Evolutionary conservation across 2,329 filamentous ascomycete genomes (phyloP).

Genomic region (Leptographium flavum): DNA sequence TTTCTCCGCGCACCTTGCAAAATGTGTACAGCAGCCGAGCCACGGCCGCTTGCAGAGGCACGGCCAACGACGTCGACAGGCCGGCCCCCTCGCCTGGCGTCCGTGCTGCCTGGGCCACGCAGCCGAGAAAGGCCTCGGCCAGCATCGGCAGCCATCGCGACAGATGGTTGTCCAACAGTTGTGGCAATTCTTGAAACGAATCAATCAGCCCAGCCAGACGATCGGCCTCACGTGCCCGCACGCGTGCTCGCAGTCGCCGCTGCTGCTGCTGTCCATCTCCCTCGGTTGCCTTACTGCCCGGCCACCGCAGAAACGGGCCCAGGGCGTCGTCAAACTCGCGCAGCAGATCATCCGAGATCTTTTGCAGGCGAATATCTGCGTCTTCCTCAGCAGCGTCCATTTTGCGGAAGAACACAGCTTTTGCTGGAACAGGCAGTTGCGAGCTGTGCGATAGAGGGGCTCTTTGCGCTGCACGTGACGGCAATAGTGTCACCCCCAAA

Average conservation of each 20-base stretch:
- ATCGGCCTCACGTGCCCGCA: slow-evolving; percentile 11
- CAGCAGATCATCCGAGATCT: slow-evolving; percentile 43
- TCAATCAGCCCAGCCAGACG: slow-evolving; percentile 43
- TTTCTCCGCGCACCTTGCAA: slow-evolving; percentile 88
- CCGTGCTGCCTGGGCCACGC: slow-evolving; percentile 12
- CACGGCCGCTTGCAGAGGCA: slow-evolving; percentile 53
- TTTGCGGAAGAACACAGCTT: not conserved
- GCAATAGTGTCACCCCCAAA: too few species aligned
- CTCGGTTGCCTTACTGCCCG: slow-evolving; percentile 27
- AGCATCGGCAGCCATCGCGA: slow-evolving; percentile 60
- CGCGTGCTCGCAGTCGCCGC: slow-evolving; percentile 3
- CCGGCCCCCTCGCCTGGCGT: slow-evolving; percentile 1
- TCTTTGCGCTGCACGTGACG: too few species aligned
- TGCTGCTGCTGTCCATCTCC: slow-evolving; percentile 9
- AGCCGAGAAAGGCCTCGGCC: slow-evolving; percentile 60
- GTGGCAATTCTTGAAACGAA: slow-evolving; percentile 87
- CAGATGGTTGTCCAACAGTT: slow-evolving; percentile 77
- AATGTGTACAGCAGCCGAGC: slow-evolving; percentile 74
- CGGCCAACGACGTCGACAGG: slow-evolving; percentile 19
- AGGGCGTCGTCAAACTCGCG: slow-evolving; percentile 42
- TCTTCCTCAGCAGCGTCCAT: slow-evolving; percentile 51
- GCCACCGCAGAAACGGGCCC: slow-evolving; percentile 27
- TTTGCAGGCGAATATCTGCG: slow-evolving; percentile 46
- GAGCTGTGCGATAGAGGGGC: not conserved
- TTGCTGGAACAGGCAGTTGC: not conserved